phyloP scores from a whole-genome alignment of 805 yeast genomes.

The Priceomyces fermenticarens region DNA sequence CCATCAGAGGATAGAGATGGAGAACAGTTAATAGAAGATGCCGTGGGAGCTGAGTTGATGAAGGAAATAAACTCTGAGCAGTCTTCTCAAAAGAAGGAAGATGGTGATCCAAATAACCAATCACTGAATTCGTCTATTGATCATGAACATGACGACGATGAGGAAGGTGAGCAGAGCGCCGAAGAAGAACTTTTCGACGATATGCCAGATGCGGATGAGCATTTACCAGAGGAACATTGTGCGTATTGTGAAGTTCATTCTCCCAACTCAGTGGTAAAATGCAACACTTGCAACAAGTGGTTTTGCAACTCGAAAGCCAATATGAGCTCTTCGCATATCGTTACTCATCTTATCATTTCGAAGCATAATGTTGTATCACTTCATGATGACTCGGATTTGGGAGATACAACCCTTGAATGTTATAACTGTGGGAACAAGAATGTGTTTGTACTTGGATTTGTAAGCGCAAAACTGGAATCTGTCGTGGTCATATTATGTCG shows the following conservation, averaged over 20 bases:
- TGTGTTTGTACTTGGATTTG: constrained; percentile 79
- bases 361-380: constrained; percentile 71
- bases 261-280: constrained; percentile 66
- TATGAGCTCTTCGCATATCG: constrained; percentile 70
- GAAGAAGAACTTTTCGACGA: constrained; percentile 1
- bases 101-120: too few species aligned
- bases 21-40: constrained; percentile 1
- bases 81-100: too few species aligned
- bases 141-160: neutral
- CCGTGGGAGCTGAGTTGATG: constrained; percentile 2
- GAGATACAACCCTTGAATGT: constrained; percentile 86
- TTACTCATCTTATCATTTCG: constrained; percentile 79
- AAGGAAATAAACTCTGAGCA: neutral
- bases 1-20: constrained; percentile 4
- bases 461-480: constrained; percentile 80
- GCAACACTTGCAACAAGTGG: constrained; percentile 79
- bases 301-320: constrained; percentile 73
- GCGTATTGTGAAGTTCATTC: constrained; percentile 73
- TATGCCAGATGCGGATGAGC: constrained; percentile 1
- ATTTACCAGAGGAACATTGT: constrained; percentile 33
- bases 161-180: neutral
- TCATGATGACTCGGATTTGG: constrained; percentile 78
- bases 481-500: constrained; percentile 87
- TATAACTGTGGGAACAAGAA: constrained; percentile 85
- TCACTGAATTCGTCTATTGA: neutral